phyloP scores from a whole-genome alignment of 108 stramenopile species.

The Nitzschia putrida region DNA sequence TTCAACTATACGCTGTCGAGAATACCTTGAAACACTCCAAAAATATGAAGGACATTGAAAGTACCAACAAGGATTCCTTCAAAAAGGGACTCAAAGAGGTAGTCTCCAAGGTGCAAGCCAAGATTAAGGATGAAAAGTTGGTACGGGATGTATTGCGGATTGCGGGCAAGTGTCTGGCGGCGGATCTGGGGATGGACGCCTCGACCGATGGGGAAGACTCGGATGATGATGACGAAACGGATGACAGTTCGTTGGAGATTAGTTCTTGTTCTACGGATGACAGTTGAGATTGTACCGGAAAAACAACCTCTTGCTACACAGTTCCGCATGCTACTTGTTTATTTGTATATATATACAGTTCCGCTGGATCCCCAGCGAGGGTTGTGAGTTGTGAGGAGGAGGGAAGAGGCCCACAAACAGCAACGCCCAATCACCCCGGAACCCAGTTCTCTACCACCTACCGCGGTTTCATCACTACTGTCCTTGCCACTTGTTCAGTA shows the following conservation, averaged over 20 bases:
- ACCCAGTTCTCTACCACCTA: no score
- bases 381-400: no score
- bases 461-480: no score
- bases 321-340: no score
- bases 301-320: no score
- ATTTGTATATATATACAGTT: no score
- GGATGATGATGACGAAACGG: background rate
- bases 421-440: no score
- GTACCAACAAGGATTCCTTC: constrained; percentile 13
- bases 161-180: constrained; percentile 11
- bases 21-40: background rate
- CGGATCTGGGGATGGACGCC: background rate
- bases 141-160: background rate
- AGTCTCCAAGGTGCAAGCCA: background rate
- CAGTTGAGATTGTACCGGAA: no score
- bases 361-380: no score
- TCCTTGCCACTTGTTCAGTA: no score
- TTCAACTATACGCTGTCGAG: constrained; percentile 12
- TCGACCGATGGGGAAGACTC: background rate
- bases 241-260: background rate
- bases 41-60: constrained; percentile 8
- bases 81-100: constrained; percentile 7
- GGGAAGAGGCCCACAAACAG: no score
- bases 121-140: constrained; percentile 4
- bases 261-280: constrained; percentile 10